Percentiles rank a stretch among this genome's conserved stretches.
These are phyloP conservation scores for Melaleuca alternifolia DNA, from an alignment of 345 rosid genomes.

Conservation along the genomic window DNA sequence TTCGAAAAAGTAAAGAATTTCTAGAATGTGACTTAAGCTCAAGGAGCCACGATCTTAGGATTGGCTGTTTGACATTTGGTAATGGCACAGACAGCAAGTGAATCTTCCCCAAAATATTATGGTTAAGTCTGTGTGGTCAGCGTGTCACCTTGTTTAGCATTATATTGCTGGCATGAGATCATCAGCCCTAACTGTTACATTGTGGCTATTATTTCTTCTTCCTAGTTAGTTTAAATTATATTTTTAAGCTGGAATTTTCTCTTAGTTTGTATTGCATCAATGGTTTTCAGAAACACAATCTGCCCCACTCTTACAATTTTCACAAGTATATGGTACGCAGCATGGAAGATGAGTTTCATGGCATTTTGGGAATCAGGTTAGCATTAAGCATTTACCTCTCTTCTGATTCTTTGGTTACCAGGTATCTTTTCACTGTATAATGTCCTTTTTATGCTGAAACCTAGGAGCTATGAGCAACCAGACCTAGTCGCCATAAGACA, in stretches of 20 bases:
- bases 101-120: background rate
- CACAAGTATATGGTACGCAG: constrained; percentile 89
- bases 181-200: background rate
- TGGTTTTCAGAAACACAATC: constrained; percentile 65
- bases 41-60: background rate
- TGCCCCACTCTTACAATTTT: constrained; percentile 78
- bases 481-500: background rate
- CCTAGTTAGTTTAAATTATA: background rate
- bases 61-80: background rate
- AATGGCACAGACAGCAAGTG: background rate
- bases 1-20: background rate
- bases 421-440: background rate
- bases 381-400: background rate
- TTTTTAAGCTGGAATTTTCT: background rate
- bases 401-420: background rate
- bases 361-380: constrained; percentile 85
- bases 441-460: background rate
- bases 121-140: background rate
- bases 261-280: background rate
- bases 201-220: background rate
- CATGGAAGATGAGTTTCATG: constrained; percentile 99
- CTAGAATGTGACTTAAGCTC: background rate
- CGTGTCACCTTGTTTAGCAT: background rate
- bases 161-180: background rate
- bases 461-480: background rate